Base-by-base conservation (phyloP, 2,329 filamentous ascomycete species). In the Nemania diffusa region DNA sequence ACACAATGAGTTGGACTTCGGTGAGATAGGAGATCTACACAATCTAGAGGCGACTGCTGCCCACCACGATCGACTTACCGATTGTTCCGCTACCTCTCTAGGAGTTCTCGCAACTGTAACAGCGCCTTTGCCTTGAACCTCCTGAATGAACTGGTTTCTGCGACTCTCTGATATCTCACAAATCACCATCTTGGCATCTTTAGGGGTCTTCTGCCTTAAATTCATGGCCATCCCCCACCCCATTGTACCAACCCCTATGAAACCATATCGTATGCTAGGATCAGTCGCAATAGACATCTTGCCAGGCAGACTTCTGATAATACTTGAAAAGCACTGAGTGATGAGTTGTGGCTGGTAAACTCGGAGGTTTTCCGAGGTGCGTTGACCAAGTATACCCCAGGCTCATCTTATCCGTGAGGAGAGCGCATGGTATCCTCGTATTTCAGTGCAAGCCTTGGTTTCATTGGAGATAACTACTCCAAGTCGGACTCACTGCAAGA, bases 191-290 rank as follows among this genome's bases (percentile, higher is more conserved):
- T 67, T 56, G 20, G 65, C 60, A 15, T 64, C 56, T 27, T 46
- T 64, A 7, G 60, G 60, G 15, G 27, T 46, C 56, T 67, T 67
- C 27, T 60, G 40, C 15, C 65, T 64, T 17, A 67, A 29, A 22
- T 67, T 67, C 60, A 64, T 67, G 3, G 65, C 65, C 65, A 67
- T 67, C 7, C 65, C 65, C 60, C 60, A 67, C 5, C 65, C 65
- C 65, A 67, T 67, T 13, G 42, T 29, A 15, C 65, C 65, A 64
- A 67, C 20, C 11, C 65, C 65, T 64, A 67, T 67, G 34, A 67
- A 67, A 0, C 65, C 65, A 60, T 67, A 67, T 52, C 60, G 60
- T 57, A 26, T 57, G 13, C 13, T 42, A 3, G 60, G 42, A 15
- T 67, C 60, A 20, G 56, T 52, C 13, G 57, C 50, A 52, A 52